phyloP scores from a whole-genome alignment of 495 filamentous ascomycete genomes.

The Neurospora terricola region DNA sequence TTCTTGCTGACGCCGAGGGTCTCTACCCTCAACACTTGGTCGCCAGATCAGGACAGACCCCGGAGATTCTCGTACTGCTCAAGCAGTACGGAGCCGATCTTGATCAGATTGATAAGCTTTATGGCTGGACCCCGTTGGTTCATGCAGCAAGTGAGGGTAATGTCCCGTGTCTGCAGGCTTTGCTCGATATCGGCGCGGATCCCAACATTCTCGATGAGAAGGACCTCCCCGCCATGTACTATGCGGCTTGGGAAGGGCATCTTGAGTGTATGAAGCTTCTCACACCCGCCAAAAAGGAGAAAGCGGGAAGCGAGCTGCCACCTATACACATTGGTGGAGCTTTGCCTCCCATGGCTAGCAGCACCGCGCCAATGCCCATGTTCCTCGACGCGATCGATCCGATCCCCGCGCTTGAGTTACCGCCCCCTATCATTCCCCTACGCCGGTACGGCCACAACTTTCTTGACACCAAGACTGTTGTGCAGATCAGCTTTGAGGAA shows the following conservation, averaged over 20 bases:
- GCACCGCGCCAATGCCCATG: conserved; percentile 50
- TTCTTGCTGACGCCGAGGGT: conserved; percentile 89
- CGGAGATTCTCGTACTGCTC: conserved; percentile 66
- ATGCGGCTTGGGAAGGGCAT: conserved; percentile 97
- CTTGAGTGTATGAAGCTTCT: conserved; percentile 88
- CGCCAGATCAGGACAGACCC: conserved; percentile 75
- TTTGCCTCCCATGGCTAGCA: conserved; percentile 31
- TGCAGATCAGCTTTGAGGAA: conserved; percentile 80
- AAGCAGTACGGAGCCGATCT: conserved; percentile 84
- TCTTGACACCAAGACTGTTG: conserved; percentile 89
- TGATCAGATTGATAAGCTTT: conserved; percentile 86
- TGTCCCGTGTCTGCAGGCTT: conserved; percentile 68
- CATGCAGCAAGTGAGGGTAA: conserved; percentile 96
- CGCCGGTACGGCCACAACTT: conserved; percentile 97
- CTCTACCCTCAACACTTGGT: conserved; percentile 97
- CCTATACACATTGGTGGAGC: conserved; percentile 17
- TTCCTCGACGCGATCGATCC: conserved; percentile 62
- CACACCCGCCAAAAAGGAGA: conserved; percentile 41
- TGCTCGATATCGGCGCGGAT: conserved; percentile 67
- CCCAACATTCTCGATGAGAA: conserved; percentile 80
- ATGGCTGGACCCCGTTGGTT: conserved; percentile 94
- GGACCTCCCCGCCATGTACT: conserved; percentile 88
- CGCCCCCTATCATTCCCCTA: conserved; percentile 90
- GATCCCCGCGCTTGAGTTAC: conserved; percentile 85
- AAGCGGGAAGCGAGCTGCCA: conserved; percentile 17